These are phyloP conservation scores for Phlebiopsis gigantea DNA, from an alignment of 768 basidiomycete genomes.

Conservation along the genomic window DNA sequence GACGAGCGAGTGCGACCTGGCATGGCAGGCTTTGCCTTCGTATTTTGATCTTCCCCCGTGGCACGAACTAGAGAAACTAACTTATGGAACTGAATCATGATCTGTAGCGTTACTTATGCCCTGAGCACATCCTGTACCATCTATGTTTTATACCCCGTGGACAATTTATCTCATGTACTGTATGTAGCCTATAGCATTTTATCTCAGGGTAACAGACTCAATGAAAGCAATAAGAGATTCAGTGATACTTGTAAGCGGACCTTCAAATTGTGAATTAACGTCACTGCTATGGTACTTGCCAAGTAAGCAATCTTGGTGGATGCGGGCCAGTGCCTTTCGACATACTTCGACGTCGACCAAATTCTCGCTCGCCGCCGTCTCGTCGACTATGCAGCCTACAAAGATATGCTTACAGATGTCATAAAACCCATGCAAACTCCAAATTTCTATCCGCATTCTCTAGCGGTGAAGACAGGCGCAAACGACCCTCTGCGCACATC, in stretches of 20 bases:
- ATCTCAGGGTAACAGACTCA: too few relatives aligned
- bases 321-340: neutral
- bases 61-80: constrained; percentile 7
- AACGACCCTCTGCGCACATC: constrained; percentile 54
- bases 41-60: constrained; percentile 20
- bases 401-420: constrained; percentile 2
- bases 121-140: too few relatives aligned
- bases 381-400: neutral
- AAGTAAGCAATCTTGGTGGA: too few relatives aligned
- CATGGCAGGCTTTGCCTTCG: constrained; percentile 19
- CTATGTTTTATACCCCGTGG: too few relatives aligned
- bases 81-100: neutral
- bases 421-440: constrained; percentile 25
- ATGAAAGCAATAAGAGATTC: too few relatives aligned
- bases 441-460: constrained; percentile 29
- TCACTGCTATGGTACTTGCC: too few relatives aligned
- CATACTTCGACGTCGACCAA: constrained; percentile 1
- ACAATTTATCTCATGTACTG: too few relatives aligned
- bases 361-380: neutral
- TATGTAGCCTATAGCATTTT: too few relatives aligned
- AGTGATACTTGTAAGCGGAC: too few relatives aligned
- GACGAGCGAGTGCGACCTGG: constrained; percentile 3
- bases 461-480: constrained; percentile 20
- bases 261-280: too few relatives aligned
- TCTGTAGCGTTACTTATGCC: too few relatives aligned